Evolutionary conservation across 208 protist genomes (phyloP).

Genomic region (Leishmania martiniquensis): DNA sequence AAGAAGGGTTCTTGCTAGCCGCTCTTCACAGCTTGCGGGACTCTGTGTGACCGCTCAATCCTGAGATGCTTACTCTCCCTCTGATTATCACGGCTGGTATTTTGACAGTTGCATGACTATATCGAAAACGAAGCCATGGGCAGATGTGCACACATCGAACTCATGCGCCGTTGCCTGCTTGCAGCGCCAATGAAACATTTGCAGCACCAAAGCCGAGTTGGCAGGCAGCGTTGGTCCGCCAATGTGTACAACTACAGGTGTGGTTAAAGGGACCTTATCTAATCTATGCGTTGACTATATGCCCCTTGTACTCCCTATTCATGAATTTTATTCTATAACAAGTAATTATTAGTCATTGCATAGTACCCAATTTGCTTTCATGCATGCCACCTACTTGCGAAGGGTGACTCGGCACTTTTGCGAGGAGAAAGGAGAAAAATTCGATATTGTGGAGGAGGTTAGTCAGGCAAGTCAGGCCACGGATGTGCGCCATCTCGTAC

Average conservation of each 20-base stretch:
- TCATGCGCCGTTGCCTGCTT: background rate
- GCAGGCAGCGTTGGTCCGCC: too few relatives aligned
- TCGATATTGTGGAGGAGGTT: conserved; percentile 45
- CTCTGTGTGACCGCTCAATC: background rate
- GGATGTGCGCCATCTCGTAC: conserved; percentile 40
- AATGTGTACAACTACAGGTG: background rate
- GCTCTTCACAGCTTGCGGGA: background rate
- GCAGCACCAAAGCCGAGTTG: background rate
- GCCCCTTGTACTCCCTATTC: background rate
- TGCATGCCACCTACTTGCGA: conserved; percentile 24
- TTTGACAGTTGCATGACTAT: background rate
- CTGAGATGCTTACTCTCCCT: background rate
- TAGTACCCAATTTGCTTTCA: background rate
- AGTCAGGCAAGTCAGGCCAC: conserved; percentile 7
- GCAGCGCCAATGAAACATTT: background rate
- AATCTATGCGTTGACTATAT: background rate
- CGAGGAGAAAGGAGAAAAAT: background rate
- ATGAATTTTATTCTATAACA: too few relatives aligned
- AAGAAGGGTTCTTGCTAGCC: background rate
- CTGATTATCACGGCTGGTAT: background rate
- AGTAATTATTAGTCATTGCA: background rate
- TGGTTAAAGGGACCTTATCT: background rate
- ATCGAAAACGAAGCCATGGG: background rate
- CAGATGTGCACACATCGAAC: background rate
- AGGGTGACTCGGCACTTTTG: conserved; percentile 21